Conservation (phyloP, 2,329 filamentous ascomycete genomes). For the Neocucurbitaria cava region DNA sequence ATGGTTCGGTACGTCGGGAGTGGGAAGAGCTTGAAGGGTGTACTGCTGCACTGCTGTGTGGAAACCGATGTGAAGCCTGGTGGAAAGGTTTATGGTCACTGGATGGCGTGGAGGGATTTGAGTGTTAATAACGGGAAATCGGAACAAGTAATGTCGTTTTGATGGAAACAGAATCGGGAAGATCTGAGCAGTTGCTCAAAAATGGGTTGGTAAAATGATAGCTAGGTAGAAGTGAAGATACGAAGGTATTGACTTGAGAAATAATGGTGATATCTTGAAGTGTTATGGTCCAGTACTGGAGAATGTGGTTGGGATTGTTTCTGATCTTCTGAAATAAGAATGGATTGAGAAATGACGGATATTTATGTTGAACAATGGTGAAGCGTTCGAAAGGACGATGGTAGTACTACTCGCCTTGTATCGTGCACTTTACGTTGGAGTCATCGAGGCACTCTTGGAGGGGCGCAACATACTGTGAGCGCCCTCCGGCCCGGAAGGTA, state of each 20-base stretch:
- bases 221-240: not conserved
- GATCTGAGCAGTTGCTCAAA: not conserved
- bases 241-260: not conserved
- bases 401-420: not conserved
- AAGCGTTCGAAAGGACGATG: constrained; percentile 5
- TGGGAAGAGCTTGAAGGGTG: not conserved
- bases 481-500: not conserved
- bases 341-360: not conserved
- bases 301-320: not conserved
- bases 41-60: not conserved
- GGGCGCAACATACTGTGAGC: not conserved
- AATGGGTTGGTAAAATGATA: not conserved
- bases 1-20: not conserved
- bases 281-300: not conserved
- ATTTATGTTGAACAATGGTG: not conserved
- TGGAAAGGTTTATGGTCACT: not conserved
- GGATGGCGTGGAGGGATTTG: not conserved
- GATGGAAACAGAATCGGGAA: not conserved
- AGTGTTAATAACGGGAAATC: not conserved
- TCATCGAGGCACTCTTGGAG: not conserved
- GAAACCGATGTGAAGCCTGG: not conserved
- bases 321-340: not conserved
- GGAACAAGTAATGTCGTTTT: not conserved
- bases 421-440: not conserved
- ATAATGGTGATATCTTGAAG: not conserved